Evolutionary conservation across 2,329 filamentous ascomycete genomes (phyloP), one percentile per base, ranked within the genome.

Genomic region (Apiospora marii): DNA sequence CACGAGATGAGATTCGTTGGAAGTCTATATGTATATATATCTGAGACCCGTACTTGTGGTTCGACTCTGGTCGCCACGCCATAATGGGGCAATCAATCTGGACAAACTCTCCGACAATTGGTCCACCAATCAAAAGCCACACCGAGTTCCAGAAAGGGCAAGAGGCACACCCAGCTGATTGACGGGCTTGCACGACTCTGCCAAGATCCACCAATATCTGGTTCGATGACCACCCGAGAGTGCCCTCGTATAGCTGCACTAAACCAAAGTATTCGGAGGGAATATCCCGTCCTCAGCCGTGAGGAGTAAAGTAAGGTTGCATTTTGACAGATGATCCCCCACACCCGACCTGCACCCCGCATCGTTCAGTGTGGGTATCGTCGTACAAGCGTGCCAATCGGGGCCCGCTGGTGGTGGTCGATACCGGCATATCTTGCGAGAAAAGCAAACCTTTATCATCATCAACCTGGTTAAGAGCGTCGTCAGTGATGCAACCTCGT

Each of bases 201-300:
- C 58, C 58, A 64, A n/a, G 58, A 41, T 64, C 58, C 58, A 64
- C 30, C 34, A 64, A 24, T 64, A 24, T 64, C 16, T 37, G 27
- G 30, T 37, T 34, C n/a, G 10, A 51, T 16, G 24, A 6, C 51
- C 5, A 16, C 13, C 24, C 6, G n/a, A 24, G 22, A n/a, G n/a
- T 24, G 48, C 6, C 13, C 1, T 30, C 6, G 16, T 30, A 34
- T 14, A n/a, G 7, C 19, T 37, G 4, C 16, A 12, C 7, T 1
- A 37, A 6, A 61, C 16, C 22, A 4, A 12, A 12, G 16, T 8
- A 13, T 10, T 58, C 30, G 53, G 53, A 37, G 4, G 3, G 2
- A 37, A 0, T n/a, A 22, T 22, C 53, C 53, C 53, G 53, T 7
- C 6, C 16, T 13, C 10, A 34, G 30, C 27, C 22, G 53, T 30